These are phyloP conservation scores for Halenospora varia DNA, from an alignment of 495 filamentous ascomycete species.

Conservation along the genomic window DNA sequence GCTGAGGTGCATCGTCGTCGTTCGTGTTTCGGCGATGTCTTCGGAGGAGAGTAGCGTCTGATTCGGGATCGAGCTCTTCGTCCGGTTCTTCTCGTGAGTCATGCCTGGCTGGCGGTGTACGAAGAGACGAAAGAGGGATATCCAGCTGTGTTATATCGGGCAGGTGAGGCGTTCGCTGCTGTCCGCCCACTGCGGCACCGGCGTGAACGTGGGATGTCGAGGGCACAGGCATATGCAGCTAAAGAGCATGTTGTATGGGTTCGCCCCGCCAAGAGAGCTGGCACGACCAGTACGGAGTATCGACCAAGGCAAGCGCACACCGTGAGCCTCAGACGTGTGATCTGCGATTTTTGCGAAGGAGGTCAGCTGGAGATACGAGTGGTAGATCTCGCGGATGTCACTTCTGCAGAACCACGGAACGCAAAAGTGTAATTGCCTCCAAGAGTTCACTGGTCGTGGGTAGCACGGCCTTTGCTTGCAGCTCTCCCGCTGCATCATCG, in stretches of 20 bases:
- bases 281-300: background rate
- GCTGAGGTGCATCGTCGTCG: conserved; percentile 10
- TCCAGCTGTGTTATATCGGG: background rate
- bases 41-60: conserved; percentile 21
- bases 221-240: conserved; percentile 1
- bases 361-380: no score
- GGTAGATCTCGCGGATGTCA: no score
- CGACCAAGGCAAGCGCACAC: background rate
- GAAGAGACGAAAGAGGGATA: conserved; percentile 16
- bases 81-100: conserved; percentile 6
- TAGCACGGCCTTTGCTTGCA: background rate
- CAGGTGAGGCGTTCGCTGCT: background rate
- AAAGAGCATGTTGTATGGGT: background rate
- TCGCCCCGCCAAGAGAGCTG: conserved; percentile 1
- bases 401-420: no score
- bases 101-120: conserved; percentile 10
- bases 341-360: no score
- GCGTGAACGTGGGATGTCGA: background rate
- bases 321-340: background rate
- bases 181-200: background rate
- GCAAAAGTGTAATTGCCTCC: no score
- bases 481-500: background rate
- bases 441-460: background rate
- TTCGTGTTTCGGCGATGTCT: conserved; percentile 10
- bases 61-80: conserved; percentile 24